These are phyloP conservation scores for Aphanoascus verrucosus DNA, from an alignment of 2,329 filamentous ascomycete species.

Conservation along the genomic window DNA sequence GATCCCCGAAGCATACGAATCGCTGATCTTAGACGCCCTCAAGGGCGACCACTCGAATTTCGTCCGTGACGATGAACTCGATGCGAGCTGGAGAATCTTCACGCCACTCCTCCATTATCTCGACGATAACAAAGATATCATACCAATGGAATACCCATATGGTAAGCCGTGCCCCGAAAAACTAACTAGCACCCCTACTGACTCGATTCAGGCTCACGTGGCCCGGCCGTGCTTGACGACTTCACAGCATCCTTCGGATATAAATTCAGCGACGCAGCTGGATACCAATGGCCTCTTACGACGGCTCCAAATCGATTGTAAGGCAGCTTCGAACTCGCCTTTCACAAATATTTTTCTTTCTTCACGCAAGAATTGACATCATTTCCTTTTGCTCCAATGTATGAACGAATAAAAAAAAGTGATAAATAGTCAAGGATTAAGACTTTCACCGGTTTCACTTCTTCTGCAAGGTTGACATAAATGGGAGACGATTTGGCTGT, in stretches of 20 bases:
- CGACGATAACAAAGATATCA: constrained; percentile 98
- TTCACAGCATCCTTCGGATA: constrained; percentile 98
- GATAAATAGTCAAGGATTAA: not conserved
- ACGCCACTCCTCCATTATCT: constrained; percentile 95
- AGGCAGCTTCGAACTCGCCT: constrained; percentile 20
- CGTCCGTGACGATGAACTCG: constrained; percentile 89
- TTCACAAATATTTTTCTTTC: not conserved
- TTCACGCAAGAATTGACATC: not conserved
- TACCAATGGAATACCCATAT: constrained; percentile 99
- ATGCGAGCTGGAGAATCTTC: constrained; percentile 97
- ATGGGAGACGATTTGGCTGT: not conserved
- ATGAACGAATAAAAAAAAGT: constrained; percentile 4
- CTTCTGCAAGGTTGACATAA: not conserved
- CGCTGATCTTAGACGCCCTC: constrained; percentile 87
- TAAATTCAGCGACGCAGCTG: constrained; percentile 94
- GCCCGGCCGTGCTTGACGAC: constrained; percentile 90
- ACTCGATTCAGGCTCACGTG: constrained; percentile 65
- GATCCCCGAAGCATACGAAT: constrained; percentile 98
- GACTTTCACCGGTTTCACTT: not conserved
- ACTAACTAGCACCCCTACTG: constrained; percentile 4
- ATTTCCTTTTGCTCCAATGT: not conserved
- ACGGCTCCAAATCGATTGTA: constrained; percentile 72
- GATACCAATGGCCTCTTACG: constrained; percentile 88
- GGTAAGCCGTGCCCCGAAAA: constrained; percentile 49
- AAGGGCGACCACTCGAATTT: constrained; percentile 99